phyloP scores from a whole-genome alignment of 2,329 filamentous ascomycete species.

The Cercospora nicotianae region DNA sequence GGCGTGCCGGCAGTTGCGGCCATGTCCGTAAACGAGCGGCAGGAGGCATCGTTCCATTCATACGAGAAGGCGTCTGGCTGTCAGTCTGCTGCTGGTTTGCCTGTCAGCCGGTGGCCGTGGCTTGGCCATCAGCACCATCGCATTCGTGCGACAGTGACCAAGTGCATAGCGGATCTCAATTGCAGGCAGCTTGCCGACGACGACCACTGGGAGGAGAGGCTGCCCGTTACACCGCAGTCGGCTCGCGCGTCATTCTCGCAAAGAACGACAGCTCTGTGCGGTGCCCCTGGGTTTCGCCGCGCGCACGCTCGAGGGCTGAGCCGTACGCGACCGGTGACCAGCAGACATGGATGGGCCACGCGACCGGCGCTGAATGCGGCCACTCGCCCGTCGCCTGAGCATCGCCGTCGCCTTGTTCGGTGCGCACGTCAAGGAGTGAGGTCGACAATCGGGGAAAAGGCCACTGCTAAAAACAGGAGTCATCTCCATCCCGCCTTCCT shows the following conservation, averaged over 20 bases:
- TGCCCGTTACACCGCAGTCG: constrained; percentile 11
- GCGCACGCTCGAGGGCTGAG: background rate
- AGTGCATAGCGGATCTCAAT: constrained; percentile 10
- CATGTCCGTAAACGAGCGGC: constrained; percentile 26
- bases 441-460: background rate
- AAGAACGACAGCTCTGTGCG: constrained; percentile 19
- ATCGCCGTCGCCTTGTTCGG: background rate
- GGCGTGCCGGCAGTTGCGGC: background rate
- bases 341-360: background rate
- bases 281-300: background rate
- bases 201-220: constrained; percentile 11
- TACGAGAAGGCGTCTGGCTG: background rate
- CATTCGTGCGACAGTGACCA: constrained; percentile 29
- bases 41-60: background rate
- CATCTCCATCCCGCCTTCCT: background rate
- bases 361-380: constrained; percentile 3
- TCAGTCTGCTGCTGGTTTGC: background rate
- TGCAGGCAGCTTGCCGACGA: constrained; percentile 5
- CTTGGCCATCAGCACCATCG: constrained; percentile 15
- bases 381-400: background rate
- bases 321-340: background rate
- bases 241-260: constrained; percentile 11
- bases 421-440: background rate
- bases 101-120: constrained; percentile 18
- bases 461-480: background rate